phyloP scores from a whole-genome alignment of 306 rosid genomes.

The Malus asiatica region DNA sequence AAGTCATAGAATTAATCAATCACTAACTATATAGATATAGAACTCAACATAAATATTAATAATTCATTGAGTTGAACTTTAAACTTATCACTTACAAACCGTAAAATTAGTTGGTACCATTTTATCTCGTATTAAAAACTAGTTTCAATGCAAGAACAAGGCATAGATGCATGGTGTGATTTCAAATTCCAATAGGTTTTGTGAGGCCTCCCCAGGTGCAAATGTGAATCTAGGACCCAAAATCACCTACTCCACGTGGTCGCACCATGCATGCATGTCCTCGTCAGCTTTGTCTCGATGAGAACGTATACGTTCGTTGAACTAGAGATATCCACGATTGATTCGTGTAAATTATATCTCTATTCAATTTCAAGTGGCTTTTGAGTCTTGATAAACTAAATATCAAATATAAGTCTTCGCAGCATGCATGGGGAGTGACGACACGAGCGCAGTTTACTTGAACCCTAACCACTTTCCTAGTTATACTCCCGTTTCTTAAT shows the following conservation, averaged over 20 bases:
- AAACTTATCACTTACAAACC: no score
- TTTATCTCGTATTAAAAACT: neutral
- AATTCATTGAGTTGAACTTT: no score
- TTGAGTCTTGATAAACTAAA: neutral
- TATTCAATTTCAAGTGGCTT: conserved; percentile 5
- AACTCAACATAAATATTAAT: no score
- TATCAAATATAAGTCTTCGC: neutral
- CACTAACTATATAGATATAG: no score
- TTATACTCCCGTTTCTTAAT: neutral
- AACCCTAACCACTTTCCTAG: neutral
- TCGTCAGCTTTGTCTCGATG: conserved; percentile 20
- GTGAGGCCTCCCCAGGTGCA: conserved; percentile 17
- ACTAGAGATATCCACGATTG: neutral
- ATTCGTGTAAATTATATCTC: neutral
- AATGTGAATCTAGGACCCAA: conserved; percentile 26
- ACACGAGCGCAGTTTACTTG: neutral
- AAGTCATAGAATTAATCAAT: no score
- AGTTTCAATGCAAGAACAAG: conserved; percentile 21
- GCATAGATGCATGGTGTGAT: conserved; percentile 15
- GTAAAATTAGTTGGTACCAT: no score
- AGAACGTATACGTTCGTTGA: neutral
- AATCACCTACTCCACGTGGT: conserved; percentile 36
- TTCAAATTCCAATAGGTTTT: conserved; percentile 28
- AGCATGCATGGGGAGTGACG: neutral
- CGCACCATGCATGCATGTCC: conserved; percentile 11